phyloP scores from a whole-genome alignment of 164 flowering plant genomes.

The Buxus sempervirens region DNA sequence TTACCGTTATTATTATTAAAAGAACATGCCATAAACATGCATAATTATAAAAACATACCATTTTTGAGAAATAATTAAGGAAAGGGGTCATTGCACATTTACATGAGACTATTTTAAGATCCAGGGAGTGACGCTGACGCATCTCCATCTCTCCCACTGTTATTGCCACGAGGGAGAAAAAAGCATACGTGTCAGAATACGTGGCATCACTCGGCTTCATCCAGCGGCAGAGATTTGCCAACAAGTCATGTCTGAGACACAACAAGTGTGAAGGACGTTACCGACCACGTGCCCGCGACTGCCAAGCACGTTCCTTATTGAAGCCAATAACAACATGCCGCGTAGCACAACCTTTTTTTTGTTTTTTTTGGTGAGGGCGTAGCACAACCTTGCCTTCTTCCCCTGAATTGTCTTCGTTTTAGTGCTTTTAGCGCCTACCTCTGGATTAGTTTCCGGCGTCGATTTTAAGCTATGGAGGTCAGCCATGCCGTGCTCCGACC shows the following conservation, averaged over 20 bases:
- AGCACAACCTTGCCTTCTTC: not conserved
- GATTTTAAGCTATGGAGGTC: conserved; percentile 32
- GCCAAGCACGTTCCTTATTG: not conserved
- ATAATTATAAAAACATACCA: too few species aligned
- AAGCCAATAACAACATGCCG: conserved; percentile 7
- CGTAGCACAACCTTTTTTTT: too few species aligned
- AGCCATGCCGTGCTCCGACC: conserved; percentile 30
- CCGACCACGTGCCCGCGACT: conserved; percentile 8
- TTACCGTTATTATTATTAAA: too few species aligned
- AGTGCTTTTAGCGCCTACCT: not conserved
- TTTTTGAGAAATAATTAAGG: too few species aligned
- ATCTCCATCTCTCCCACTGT: too few species aligned
- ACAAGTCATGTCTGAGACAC: conserved; percentile 5
- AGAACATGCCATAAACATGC: too few species aligned
- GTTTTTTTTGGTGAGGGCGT: not conserved
- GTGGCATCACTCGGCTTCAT: conserved; percentile 10
- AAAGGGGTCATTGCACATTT: too few species aligned
- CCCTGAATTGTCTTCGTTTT: not conserved
- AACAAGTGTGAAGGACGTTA: conserved; percentile 10
- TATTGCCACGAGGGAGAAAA: too few species aligned
- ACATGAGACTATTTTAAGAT: too few species aligned
- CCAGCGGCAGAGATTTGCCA: not conserved
- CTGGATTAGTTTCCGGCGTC: not conserved
- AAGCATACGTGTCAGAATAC: conserved; percentile 11
- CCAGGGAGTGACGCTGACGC: too few species aligned